phyloP scores from a whole-genome alignment of 805 yeast genomes.

The Torulaspora franciscae region DNA sequence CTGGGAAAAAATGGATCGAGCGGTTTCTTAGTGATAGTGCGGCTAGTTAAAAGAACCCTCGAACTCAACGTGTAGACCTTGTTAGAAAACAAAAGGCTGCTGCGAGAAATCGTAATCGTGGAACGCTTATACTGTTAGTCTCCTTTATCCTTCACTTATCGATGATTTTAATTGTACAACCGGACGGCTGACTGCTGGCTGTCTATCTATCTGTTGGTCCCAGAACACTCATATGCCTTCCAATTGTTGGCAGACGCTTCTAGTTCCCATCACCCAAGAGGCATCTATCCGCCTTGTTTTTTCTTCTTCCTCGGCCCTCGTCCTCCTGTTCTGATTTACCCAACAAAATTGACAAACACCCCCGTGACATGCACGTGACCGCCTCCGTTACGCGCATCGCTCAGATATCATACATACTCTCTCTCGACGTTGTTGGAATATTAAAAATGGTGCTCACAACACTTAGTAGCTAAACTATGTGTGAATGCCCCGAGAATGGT shows the following conservation, averaged over 20 bases:
- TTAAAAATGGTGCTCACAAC: conserved; percentile 1
- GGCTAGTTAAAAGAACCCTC: conserved; percentile 8
- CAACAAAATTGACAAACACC: not conserved
- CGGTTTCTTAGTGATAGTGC: conserved; percentile 4
- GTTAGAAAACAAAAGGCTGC: conserved; percentile 13
- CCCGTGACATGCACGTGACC: not conserved
- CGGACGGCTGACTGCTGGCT: no score
- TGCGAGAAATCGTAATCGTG: conserved; percentile 12
- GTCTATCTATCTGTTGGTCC: no score
- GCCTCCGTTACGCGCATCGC: not conserved
- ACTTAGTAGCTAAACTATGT: not conserved
- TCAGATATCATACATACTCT: not conserved
- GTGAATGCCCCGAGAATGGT: not conserved
- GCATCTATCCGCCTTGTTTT: not conserved
- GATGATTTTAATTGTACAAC: no score
- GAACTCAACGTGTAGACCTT: conserved; percentile 13
- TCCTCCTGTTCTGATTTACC: not conserved
- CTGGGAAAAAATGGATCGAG: not conserved
- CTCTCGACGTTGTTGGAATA: conserved; percentile 3
- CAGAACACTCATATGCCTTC: no score
- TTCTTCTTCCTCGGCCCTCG: not conserved
- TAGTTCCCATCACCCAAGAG: no score
- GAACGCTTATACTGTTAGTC: conserved; percentile 11
- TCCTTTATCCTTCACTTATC: not conserved
- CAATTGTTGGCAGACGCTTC: no score